phyloP scores from a whole-genome alignment of 2,329 filamentous ascomycete species.

The Leptoxyphium fumago region DNA sequence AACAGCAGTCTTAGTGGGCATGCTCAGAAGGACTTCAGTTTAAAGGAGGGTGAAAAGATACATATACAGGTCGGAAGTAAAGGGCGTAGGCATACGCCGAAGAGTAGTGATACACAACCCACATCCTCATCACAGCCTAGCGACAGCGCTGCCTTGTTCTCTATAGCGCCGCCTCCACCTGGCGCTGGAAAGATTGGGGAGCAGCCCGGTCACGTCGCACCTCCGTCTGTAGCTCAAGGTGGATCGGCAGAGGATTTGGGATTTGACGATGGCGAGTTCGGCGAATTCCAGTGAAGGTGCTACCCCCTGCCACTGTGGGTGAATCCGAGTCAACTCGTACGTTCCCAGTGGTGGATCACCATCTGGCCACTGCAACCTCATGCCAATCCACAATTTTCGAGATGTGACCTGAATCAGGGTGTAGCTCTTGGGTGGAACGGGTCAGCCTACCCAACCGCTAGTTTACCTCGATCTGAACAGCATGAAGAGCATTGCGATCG shows the following conservation, averaged over 20 bases:
- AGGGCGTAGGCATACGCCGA: slow-evolving; percentile 25
- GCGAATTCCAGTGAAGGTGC: slow-evolving; percentile 50
- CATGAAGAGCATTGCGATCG: slow-evolving; percentile 21
- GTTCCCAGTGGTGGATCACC: no score
- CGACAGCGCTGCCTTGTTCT: slow-evolving; percentile 43
- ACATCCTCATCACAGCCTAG: slow-evolving; percentile 15
- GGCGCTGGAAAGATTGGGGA: slow-evolving; percentile 18
- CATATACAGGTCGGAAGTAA: slow-evolving; percentile 59
- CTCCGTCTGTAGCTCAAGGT: slow-evolving; percentile 16
- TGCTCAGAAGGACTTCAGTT: slow-evolving; percentile 57
- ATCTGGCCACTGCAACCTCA: no score
- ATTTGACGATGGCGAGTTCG: slow-evolving; percentile 80
- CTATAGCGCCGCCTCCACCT: slow-evolving; percentile 59
- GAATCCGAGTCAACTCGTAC: no score
- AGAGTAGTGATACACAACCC: slow-evolving; percentile 24
- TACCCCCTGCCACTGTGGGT: no score
- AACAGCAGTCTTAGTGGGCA: slow-evolving; percentile 30
- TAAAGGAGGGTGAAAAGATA: slow-evolving; percentile 85
- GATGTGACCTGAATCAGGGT: slow-evolving; percentile 2
- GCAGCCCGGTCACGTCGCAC: slow-evolving; percentile 35
- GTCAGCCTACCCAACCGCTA: background rate
- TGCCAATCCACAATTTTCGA: background rate
- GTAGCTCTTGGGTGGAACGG: no score
- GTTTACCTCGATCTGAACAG: slow-evolving; percentile 18
- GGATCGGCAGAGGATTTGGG: slow-evolving; percentile 47